Conservation (phyloP, 2,329 filamentous ascomycete genomes). For the Penicillium frequentans region DNA sequence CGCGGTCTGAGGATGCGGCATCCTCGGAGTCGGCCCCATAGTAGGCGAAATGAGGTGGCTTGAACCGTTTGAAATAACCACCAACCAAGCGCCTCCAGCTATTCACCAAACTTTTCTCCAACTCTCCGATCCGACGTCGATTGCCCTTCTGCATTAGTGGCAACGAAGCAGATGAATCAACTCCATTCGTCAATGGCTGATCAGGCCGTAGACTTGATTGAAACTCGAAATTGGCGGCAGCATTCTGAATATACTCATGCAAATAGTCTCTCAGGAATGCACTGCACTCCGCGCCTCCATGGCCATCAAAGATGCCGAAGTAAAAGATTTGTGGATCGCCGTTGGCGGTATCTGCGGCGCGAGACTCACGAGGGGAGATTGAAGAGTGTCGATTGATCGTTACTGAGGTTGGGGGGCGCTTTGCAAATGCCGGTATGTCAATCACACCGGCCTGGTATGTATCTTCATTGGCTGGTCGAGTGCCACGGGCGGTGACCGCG, state of each 20-base stretch:
- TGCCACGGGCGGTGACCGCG: slow-evolving; percentile 73
- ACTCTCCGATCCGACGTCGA: slow-evolving; percentile 61
- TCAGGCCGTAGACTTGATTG: slow-evolving; percentile 67
- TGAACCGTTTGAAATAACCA: slow-evolving; percentile 91
- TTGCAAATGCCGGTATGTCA: slow-evolving; percentile 89
- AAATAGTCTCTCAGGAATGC: slow-evolving; percentile 80
- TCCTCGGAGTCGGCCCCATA: slow-evolving; percentile 26
- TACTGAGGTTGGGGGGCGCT: slow-evolving; percentile 68
- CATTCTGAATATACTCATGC: slow-evolving; percentile 84
- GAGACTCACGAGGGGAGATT: slow-evolving; percentile 54
- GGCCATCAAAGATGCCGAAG: slow-evolving; percentile 94
- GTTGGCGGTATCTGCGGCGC: slow-evolving; percentile 69
- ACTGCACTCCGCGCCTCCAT: slow-evolving; percentile 87
- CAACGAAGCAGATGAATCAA: slow-evolving; percentile 31
- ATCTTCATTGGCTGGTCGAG: slow-evolving; percentile 88
- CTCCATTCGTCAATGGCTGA: slow-evolving; percentile 13
- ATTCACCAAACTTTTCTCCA: slow-evolving; percentile 70
- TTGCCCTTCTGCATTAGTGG: slow-evolving; percentile 56
- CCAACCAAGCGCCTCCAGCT: slow-evolving; percentile 84
- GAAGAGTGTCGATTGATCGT: slow-evolving; percentile 41
- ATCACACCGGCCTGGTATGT: slow-evolving; percentile 92
- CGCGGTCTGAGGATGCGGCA: slow-evolving; percentile 32
- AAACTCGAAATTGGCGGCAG: slow-evolving; percentile 73
- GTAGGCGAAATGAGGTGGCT: slow-evolving; percentile 71
- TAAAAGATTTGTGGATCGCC: slow-evolving; percentile 97